A percentile compares a stretch with the other conserved stretches of the same genome.
These are phyloP conservation scores for Tothia fuscella DNA, from an alignment of 2,329 filamentous ascomycete species.

Conservation along the genomic window DNA sequence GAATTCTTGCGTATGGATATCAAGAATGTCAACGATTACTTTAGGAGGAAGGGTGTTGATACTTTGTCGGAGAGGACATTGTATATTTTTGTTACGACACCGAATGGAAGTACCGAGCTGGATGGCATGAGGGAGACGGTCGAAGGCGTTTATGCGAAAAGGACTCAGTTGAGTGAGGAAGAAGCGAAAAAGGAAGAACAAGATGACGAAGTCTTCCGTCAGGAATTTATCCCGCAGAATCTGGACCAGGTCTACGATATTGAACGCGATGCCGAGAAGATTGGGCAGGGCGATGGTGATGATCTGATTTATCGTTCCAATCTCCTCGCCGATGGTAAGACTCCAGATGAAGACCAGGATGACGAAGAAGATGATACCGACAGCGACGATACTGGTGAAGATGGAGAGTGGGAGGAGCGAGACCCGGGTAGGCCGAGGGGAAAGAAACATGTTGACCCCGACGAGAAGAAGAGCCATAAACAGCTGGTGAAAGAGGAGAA, in stretches of 20 bases:
- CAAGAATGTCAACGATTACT: slow-evolving; percentile 93
- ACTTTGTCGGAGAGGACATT: slow-evolving; percentile 65
- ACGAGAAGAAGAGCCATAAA: slow-evolving; percentile 83
- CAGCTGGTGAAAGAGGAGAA: slow-evolving; percentile 89
- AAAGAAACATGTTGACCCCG: slow-evolving; percentile 77
- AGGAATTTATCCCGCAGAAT: slow-evolving; percentile 93
- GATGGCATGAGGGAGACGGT: slow-evolving; percentile 50
- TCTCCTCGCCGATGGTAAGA: slow-evolving; percentile 59
- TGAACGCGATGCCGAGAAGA: slow-evolving; percentile 73
- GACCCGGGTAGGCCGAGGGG: slow-evolving; percentile 61
- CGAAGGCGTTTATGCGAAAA: slow-evolving; percentile 52
- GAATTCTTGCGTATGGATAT: slow-evolving; percentile 98
- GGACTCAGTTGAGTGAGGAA: slow-evolving; percentile 28
- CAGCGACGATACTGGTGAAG: slow-evolving; percentile 29
- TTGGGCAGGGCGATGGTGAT: slow-evolving; percentile 58
- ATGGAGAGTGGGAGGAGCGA: slow-evolving; percentile 37
- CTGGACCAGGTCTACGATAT: slow-evolving; percentile 94
- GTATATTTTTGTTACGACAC: slow-evolving; percentile 66
- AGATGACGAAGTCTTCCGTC: slow-evolving; percentile 84
- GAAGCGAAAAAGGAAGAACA: slow-evolving; percentile 50
- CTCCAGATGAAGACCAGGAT: slow-evolving; percentile 37
- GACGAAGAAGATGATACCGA: slow-evolving; percentile 23
- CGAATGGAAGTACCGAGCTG: slow-evolving; percentile 48
- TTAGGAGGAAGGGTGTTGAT: slow-evolving; percentile 73
- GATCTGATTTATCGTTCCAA: slow-evolving; percentile 70